Evolutionary conservation across 2,329 filamentous ascomycete species (phyloP).

Genomic region (Fusarium phyllophilum): DNA sequence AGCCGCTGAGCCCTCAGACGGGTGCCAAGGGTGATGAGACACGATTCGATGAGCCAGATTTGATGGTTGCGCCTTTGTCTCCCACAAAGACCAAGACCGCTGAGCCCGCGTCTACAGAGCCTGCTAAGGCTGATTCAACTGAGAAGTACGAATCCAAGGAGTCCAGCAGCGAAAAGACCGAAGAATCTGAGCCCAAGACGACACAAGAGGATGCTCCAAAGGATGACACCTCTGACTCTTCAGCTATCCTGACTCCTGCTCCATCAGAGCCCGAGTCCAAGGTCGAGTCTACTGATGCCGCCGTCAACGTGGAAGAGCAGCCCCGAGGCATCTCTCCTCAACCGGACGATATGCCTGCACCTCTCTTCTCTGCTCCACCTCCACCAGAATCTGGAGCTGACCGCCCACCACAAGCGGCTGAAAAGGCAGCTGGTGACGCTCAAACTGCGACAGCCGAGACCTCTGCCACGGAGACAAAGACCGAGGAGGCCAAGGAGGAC

Average conservation of each 20-base stretch:
- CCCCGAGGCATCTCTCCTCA: conserved; percentile 59
- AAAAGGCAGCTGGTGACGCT: conserved; percentile 24
- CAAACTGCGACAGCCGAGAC: background rate
- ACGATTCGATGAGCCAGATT: conserved; percentile 64
- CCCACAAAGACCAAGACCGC: conserved; percentile 54
- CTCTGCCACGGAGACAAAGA: conserved; percentile 9
- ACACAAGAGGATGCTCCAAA: conserved; percentile 3
- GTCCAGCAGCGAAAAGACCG: background rate
- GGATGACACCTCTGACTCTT: conserved; percentile 37
- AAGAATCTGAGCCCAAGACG: background rate
- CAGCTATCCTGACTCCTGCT: conserved; percentile 33
- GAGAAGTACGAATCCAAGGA: conserved; percentile 28
- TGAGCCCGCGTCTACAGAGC: conserved; percentile 37
- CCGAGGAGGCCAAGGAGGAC: conserved; percentile 1
- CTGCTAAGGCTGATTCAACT: conserved; percentile 15
- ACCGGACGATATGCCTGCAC: conserved; percentile 74
- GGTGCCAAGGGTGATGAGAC: conserved; percentile 65
- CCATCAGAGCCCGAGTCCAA: conserved; percentile 40
- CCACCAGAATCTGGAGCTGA: conserved; percentile 45
- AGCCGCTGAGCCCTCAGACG: conserved; percentile 76
- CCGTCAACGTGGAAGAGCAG: conserved; percentile 25
- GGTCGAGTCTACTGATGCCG: conserved; percentile 10
- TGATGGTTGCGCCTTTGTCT: conserved; percentile 68
- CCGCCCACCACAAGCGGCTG: conserved; percentile 34
- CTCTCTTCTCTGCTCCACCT: conserved; percentile 58